Evolutionary conservation across 306 rosid species (phyloP).

Genomic region (Acacia melanoxylon): DNA sequence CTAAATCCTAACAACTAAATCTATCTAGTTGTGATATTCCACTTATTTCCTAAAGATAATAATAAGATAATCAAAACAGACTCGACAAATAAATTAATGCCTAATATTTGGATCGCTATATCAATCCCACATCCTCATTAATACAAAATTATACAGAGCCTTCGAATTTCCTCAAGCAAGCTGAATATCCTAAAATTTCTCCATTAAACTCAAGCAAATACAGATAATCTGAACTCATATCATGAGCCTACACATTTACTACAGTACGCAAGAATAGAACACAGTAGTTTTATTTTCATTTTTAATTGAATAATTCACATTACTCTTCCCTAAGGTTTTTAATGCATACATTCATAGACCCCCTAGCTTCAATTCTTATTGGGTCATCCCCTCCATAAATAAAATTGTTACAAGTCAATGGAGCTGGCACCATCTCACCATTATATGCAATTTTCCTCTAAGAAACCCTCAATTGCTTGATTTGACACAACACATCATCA

Average conservation of each 20-base stretch:
- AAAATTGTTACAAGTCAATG: not conserved
- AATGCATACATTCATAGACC: not conserved
- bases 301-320: not conserved
- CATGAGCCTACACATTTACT: not conserved
- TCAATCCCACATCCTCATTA: slow-evolving; percentile 6
- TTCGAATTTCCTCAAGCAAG: not conserved
- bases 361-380: not conserved
- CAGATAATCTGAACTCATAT: not conserved
- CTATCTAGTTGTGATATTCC: no score
- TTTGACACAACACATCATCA: not conserved
- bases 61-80: no score
- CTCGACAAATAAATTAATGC: no score
- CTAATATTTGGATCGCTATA: no score
- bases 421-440: not conserved
- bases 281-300: not conserved
- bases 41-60: no score
- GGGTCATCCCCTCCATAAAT: not conserved
- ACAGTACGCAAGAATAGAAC: not conserved
- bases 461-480: not conserved
- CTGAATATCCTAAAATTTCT: not conserved
- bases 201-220: not conserved
- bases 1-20: no score
- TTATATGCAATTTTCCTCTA: not conserved
- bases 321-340: not conserved
- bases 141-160: slow-evolving; percentile 1